A percentile compares a stretch with the other conserved stretches of the same genome.
phyloP scores from a whole-genome alignment of 257 asterid species.

The Fraxinus cuspidata region DNA sequence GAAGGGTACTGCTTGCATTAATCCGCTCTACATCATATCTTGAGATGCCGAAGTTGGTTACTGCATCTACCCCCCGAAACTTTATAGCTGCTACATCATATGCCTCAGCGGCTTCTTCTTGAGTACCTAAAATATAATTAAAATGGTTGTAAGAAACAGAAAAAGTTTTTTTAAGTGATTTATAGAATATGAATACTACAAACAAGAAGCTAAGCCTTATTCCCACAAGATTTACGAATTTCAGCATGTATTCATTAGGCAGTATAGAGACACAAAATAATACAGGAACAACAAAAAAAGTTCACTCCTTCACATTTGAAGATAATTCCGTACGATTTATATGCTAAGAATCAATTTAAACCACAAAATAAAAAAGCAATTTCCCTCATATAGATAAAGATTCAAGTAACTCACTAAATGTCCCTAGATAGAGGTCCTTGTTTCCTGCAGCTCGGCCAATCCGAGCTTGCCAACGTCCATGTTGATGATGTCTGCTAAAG shows the following conservation, averaged over 20 bases:
- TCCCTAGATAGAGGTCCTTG: conserved; percentile 94
- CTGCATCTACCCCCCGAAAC: conserved; percentile 84
- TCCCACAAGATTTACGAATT: neutral
- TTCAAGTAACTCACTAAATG: conserved; percentile 66
- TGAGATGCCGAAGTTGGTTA: conserved; percentile 80
- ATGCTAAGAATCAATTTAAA: neutral
- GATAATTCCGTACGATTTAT: neutral
- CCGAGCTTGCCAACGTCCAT: conserved; percentile 99
- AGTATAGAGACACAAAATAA: too few relatives aligned
- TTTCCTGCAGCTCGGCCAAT: conserved; percentile 98
- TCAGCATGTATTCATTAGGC: neutral
- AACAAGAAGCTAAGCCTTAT: neutral
- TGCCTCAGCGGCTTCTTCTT: conserved; percentile 99
- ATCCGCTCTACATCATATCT: conserved; percentile 75
- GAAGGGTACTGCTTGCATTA: conserved; percentile 80
- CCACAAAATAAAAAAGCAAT: neutral
- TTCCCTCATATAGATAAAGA: neutral
- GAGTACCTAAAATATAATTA: conserved; percentile 61
- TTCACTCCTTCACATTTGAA: neutral
- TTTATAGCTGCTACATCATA: conserved; percentile 96
- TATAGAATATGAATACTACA: neutral
- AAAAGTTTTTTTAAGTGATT: too few relatives aligned
- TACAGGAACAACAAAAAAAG: neutral
- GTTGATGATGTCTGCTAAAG: conserved; percentile 99
- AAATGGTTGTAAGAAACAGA: neutral